A percentile compares a stretch with the other conserved stretches of the same genome.
Conservation (phyloP, 2,329 filamentous ascomycete genomes). For the Paraphaeosphaeria sporulosa region DNA sequence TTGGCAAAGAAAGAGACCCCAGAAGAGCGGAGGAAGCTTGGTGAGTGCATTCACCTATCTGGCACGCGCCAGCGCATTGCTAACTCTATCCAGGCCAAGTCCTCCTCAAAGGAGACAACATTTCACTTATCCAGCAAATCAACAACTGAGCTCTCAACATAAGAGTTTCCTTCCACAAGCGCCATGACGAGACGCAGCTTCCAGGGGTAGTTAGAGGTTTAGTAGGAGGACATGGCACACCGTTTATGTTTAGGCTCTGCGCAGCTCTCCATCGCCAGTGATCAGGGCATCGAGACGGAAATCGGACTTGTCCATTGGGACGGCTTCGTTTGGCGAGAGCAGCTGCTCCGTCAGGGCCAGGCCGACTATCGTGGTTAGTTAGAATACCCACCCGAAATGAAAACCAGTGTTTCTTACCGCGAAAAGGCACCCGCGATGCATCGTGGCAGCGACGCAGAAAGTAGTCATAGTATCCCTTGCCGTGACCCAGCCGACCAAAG, state of each 20-base stretch:
- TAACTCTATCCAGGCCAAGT: conserved; percentile 71
- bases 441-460: conserved; percentile 80
- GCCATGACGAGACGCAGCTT: conserved; percentile 2
- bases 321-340: conserved; percentile 67
- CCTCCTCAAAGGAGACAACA: conserved; percentile 86
- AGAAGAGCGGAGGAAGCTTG: conserved; percentile 79
- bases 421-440: conserved; percentile 61
- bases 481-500: conserved; percentile 85
- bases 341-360: conserved; percentile 88
- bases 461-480: conserved; percentile 96
- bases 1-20: conserved; percentile 80
- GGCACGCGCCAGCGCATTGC: conserved; percentile 2
- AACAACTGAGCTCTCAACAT: conserved; percentile 29
- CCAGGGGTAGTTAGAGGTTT: background rate
- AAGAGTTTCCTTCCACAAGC: background rate
- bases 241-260: conserved; percentile 32
- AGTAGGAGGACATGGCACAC: conserved; percentile 8
- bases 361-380: conserved; percentile 65
- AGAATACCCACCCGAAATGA: conserved; percentile 36
- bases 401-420: conserved; percentile 59
- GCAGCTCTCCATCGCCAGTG: conserved; percentile 70
- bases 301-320: conserved; percentile 81
- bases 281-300: conserved; percentile 80
- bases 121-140: conserved; percentile 73
- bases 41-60: conserved; percentile 58